Evolutionary conservation across 768 basidiomycete genomes (phyloP).

Genomic region (Kwoniella shandongensis): DNA sequence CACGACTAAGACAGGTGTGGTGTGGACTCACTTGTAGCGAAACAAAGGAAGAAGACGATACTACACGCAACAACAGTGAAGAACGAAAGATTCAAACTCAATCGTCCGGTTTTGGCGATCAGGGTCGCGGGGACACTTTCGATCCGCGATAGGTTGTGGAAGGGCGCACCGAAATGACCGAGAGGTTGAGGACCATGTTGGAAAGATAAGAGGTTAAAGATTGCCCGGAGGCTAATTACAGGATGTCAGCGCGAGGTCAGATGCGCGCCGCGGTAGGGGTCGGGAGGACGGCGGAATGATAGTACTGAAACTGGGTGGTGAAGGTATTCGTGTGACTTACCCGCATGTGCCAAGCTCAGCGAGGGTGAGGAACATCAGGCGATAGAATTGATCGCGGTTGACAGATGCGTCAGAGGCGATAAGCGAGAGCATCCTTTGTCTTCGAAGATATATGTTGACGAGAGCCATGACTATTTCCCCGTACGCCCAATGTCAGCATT

Average conservation of each 20-base stretch:
- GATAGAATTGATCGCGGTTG: conserved; percentile 45
- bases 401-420: conserved; percentile 39
- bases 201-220: conserved; percentile 50
- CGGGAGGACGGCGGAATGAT: background rate
- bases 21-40: conserved; percentile 44
- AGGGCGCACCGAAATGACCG: conserved; percentile 32
- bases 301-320: background rate
- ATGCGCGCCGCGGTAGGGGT: too few species aligned
- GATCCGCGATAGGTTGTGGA: conserved; percentile 32
- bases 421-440: conserved; percentile 45
- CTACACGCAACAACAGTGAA: conserved; percentile 49
- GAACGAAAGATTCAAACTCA: conserved; percentile 34
- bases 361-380: conserved; percentile 41
- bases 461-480: conserved; percentile 48
- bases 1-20: background rate
- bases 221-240: conserved; percentile 38
- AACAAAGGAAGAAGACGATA: conserved; percentile 49
- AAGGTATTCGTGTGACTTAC: conserved; percentile 20
- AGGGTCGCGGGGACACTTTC: conserved; percentile 22
- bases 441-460: conserved; percentile 45
- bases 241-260: background rate
- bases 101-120: conserved; percentile 12
- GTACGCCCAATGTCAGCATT: too few species aligned
- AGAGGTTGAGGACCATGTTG: conserved; percentile 42
- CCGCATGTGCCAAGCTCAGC: conserved; percentile 45